Evolutionary conservation across 2,329 filamentous ascomycete species (phyloP), one percentile per base, ranked within the genome.

Genomic region (Fusarium sacchari): DNA sequence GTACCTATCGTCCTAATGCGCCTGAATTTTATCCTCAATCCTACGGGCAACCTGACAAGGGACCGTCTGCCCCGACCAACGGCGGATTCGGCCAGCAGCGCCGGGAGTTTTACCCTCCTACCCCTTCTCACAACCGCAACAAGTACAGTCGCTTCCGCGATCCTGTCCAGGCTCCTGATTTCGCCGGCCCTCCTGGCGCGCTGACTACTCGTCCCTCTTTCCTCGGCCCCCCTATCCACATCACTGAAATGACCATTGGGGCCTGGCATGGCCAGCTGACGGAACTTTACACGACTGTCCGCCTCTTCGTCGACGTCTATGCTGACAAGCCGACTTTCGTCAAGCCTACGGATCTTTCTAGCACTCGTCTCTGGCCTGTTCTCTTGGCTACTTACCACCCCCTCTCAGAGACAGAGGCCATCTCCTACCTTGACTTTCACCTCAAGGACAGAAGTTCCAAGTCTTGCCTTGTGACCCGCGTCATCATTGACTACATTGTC

Each of bases 401-500:
- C 12, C 78, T 85, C 28, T 81, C 80, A 22, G 80, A 82, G 60
- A 50, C 74, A 2, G 83, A 85, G 70, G 82, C 83, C 4, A 72
- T 81, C 8, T 83, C 83, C 7, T 85, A 85, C 57, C 81, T 85
- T 26, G 80, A 83, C 52, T 80, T 79, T 61, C 83, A 85, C 58
- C 78, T 85, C 28, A 80, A 80, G 60, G 81, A 83, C 28, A 79
- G 80, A 39, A 81, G 82, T 62, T 80, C 82, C 55, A 84, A 84
- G 75, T 80, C 81, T 6, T 85, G 83, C 69, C 79, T 85, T n/a
- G 81, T 85, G 22, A 84, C 83, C 6, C 81, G 83, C 12, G 79
- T 84, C 67, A 79, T 84, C 26, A 80, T 85, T 36, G 83, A 85
- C 74, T 84, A 82, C 61, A 79, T 85, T 44, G 82, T 85, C 60